phyloP scores from a whole-genome alignment of 192 early-diverging fungal species.

The Borealophlyctis nickersoniae region DNA sequence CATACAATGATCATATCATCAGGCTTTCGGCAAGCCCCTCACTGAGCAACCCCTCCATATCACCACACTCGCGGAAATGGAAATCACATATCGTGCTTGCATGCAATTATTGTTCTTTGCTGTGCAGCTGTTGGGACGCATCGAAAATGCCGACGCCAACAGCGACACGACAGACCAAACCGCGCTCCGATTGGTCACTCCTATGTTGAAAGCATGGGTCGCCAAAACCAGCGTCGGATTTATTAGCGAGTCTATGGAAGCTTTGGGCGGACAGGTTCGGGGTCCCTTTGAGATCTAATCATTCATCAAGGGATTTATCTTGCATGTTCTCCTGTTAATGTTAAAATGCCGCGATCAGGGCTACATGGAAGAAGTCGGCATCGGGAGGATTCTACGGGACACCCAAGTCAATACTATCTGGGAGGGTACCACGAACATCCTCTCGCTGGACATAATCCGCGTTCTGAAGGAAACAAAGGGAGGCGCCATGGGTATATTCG shows the following conservation, averaged over 20 bases:
- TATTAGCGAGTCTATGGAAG: constrained; percentile 62
- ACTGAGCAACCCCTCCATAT: constrained; percentile 59
- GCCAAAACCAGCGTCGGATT: constrained; percentile 44
- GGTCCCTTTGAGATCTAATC: no score
- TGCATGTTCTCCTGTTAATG: no score
- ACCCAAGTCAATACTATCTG: constrained; percentile 68
- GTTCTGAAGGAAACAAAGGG: constrained; percentile 30
- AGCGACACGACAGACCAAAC: constrained; percentile 7
- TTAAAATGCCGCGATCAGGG: no score
- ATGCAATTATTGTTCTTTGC: constrained; percentile 57
- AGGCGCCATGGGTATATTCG: constrained; percentile 49
- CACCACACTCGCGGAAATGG: constrained; percentile 54
- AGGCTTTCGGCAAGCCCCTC: constrained; percentile 52
- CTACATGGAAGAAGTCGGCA: constrained; percentile 72
- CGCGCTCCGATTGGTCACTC: constrained; percentile 65
- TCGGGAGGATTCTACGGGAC: constrained; percentile 57
- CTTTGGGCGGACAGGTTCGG: constrained; percentile 67
- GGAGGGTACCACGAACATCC: constrained; percentile 73
- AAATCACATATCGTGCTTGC: constrained; percentile 48
- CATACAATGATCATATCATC: no score
- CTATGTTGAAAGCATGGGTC: constrained; percentile 60
- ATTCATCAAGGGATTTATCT: no score
- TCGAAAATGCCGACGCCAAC: constrained; percentile 20
- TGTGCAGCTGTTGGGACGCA: constrained; percentile 54
- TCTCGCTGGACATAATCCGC: constrained; percentile 51